Conservation (phyloP, 441 rosid genomes). For the Erysimum pusillum region DNA sequence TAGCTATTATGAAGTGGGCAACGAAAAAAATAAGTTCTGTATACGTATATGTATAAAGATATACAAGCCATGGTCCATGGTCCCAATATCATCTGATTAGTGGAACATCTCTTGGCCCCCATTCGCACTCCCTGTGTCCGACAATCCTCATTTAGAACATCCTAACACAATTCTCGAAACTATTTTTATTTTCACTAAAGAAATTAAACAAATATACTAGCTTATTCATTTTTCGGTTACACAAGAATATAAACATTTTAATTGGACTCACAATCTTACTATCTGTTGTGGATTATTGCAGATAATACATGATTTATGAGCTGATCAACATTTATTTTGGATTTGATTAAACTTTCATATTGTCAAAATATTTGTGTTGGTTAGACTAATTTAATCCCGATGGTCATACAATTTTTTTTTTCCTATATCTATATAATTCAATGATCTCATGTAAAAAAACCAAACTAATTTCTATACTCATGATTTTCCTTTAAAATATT, state of each 20-base stretch:
- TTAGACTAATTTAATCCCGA: too few species aligned
- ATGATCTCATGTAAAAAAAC: not conserved
- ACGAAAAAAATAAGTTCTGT: conserved; percentile 1
- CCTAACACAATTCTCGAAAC: conserved; percentile 8
- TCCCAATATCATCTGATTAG: not conserved
- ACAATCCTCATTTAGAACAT: conserved; percentile 20
- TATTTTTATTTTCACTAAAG: not conserved
- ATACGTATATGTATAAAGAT: not conserved
- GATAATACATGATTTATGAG: not conserved
- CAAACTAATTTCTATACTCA: too few species aligned
- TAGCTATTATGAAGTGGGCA: conserved; percentile 15
- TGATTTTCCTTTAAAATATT: too few species aligned
- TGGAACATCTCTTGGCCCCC: not conserved
- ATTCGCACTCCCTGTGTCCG: conserved; percentile 12
- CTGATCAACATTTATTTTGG: not conserved
- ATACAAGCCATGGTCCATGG: conserved; percentile 10
- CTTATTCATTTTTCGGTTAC: too few species aligned
- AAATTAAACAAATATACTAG: too few species aligned
- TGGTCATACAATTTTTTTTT: not conserved
- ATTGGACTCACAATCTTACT: not conserved
- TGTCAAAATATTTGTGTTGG: not conserved
- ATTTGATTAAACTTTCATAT: not conserved
- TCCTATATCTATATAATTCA: not conserved
- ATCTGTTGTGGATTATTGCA: not conserved
- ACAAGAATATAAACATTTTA: too few species aligned